Percentiles rank a stretch among this genome's conserved stretches.
Conservation (phyloP, 2,329 filamentous ascomycete genomes). For the Atkinsonella hypoxylon region DNA sequence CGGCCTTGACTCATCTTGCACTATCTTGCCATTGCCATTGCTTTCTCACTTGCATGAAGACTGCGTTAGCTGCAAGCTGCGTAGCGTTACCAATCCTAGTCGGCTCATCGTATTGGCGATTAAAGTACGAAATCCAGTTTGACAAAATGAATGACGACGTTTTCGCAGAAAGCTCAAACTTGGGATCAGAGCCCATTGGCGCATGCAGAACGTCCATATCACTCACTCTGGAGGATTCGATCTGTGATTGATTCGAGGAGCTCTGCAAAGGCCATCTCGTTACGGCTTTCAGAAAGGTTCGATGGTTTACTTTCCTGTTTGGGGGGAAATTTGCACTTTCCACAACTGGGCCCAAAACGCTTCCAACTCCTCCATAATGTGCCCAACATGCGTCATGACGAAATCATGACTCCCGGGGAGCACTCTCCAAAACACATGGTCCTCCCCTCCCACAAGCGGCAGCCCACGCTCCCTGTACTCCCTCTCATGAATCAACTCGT, state of each 20-base stretch:
- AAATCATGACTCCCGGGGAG: constrained; percentile 49
- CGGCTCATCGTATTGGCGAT: constrained; percentile 35
- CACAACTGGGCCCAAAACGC: constrained; percentile 29
- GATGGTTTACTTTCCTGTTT: constrained; percentile 52
- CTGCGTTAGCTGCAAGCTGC: constrained; percentile 55
- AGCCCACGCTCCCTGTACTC: constrained; percentile 38
- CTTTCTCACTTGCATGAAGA: constrained; percentile 68
- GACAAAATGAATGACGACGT: constrained; percentile 56
- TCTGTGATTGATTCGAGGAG: constrained; percentile 46
- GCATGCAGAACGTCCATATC: constrained; percentile 63
- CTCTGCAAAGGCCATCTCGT: constrained; percentile 48
- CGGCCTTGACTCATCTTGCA: too few species aligned
- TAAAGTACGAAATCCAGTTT: constrained; percentile 52
- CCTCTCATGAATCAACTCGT: constrained; percentile 40
- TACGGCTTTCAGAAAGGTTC: constrained; percentile 47
- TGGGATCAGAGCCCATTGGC: constrained; percentile 61
- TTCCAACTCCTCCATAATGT: constrained; percentile 34
- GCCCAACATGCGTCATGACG: constrained; percentile 40
- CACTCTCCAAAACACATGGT: constrained; percentile 36
- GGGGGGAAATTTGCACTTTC: constrained; percentile 20
- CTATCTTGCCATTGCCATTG: constrained; percentile 44
- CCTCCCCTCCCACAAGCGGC: constrained; percentile 37
- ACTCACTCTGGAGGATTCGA: constrained; percentile 56
- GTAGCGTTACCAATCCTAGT: constrained; percentile 43
- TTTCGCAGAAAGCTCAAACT: constrained; percentile 60